Conservation (phyloP, 148 eudicot species). For the Pouteria glomerata region DNA sequence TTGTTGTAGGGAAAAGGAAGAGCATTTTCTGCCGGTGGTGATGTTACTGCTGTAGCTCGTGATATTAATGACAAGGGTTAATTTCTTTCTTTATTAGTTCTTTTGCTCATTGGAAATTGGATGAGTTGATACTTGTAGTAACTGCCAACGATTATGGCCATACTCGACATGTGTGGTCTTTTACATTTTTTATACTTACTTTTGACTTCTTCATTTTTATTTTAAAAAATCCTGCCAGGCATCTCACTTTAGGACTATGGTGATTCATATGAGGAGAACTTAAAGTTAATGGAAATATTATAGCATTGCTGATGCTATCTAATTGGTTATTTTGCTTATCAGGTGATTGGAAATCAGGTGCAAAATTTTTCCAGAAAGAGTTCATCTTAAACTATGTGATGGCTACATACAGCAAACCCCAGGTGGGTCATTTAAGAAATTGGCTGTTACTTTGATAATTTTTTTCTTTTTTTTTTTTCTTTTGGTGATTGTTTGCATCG, state of each 20-base stretch:
- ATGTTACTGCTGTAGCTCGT: constrained; percentile 68
- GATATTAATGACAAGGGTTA: constrained; percentile 47
- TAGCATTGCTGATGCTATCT: not conserved
- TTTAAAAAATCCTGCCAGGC: not conserved
- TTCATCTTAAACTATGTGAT: constrained; percentile 70
- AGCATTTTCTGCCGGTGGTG: constrained; percentile 96
- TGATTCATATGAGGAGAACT: too few relatives aligned
- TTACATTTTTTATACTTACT: too few relatives aligned
- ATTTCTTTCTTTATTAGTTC: not conserved
- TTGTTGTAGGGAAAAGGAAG: constrained; percentile 67
- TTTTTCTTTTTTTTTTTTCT: not conserved
- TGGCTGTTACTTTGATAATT: not conserved
- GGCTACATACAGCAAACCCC: constrained; percentile 79
- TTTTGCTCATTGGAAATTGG: not conserved
- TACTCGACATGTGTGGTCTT: not conserved
- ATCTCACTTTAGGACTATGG: too few relatives aligned
- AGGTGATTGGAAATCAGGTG: constrained; percentile 76
- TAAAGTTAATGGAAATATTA: not conserved
- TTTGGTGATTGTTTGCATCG: not conserved
- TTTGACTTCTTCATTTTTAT: not conserved
- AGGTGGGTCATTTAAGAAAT: constrained; percentile 38
- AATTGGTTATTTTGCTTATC: constrained; percentile 14
- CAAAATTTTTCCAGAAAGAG: constrained; percentile 55
- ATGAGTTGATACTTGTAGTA: not conserved
- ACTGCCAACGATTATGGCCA: not conserved